phyloP scores from a whole-genome alignment of 108 stramenopile species.

The Pseudonitzschia pungens region DNA sequence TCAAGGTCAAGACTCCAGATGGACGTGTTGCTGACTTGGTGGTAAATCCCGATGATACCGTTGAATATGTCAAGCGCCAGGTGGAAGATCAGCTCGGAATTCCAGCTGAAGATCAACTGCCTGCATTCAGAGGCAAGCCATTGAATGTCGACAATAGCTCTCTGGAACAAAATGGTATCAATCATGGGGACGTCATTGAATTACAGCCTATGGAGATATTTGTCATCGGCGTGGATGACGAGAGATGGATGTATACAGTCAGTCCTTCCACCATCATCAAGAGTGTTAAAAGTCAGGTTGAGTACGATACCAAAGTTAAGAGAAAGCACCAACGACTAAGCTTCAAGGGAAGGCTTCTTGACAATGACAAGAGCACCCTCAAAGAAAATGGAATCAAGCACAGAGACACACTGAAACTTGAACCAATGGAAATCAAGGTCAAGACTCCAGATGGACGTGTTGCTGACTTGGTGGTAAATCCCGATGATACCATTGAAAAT shows the following conservation, averaged over 20 bases:
- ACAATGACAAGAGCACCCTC: too few relatives aligned
- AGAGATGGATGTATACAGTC: slow-evolving; percentile 10
- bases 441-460: too few relatives aligned
- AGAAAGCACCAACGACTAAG: too few relatives aligned
- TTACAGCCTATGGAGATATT: slow-evolving; percentile 32
- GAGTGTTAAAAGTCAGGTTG: slow-evolving; percentile 14
- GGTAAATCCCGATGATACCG: slow-evolving; percentile 29
- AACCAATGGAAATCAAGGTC: too few relatives aligned
- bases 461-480: too few relatives aligned
- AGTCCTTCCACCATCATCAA: slow-evolving; percentile 8
- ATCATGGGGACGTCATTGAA: slow-evolving; percentile 24
- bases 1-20: slow-evolving; percentile 21
- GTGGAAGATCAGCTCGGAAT: slow-evolving; percentile 91
- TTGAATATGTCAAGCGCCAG: slow-evolving; percentile 19
- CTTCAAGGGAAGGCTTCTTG: too few relatives aligned
- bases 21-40: slow-evolving; percentile 17
- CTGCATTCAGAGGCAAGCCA: slow-evolving; percentile 1
- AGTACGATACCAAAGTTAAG: too few relatives aligned
- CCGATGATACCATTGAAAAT: too few relatives aligned
- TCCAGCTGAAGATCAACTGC: slow-evolving; percentile 81
- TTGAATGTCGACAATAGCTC: slow-evolving; percentile 12
- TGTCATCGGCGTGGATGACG: slow-evolving; percentile 23
- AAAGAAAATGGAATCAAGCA: too few relatives aligned
- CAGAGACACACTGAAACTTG: too few relatives aligned
- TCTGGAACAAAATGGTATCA: slow-evolving; percentile 18